phyloP scores from a whole-genome alignment of 371 early-diverging fungal genomes.

The Circinella umbellata region DNA sequence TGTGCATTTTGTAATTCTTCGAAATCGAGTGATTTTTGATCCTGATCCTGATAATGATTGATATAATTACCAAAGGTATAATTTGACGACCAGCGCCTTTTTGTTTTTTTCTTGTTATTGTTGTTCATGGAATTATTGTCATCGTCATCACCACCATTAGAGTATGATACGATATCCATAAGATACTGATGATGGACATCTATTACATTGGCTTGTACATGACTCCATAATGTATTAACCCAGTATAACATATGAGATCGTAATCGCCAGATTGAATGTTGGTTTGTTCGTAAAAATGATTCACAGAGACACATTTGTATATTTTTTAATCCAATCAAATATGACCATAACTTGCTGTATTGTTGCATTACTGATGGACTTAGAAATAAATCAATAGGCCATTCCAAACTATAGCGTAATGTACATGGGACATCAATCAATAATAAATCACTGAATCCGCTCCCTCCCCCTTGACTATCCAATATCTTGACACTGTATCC shows the following conservation, averaged over 20 bases:
- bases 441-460: conserved; percentile 36
- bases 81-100: neutral
- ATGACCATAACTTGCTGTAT: conserved; percentile 67
- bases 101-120: neutral
- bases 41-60: conserved; percentile 5
- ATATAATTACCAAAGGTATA: neutral
- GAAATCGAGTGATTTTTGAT: conserved; percentile 40
- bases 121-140: neutral
- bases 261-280: conserved; percentile 53
- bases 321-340: conserved; percentile 58
- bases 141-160: neutral
- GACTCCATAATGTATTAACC: conserved; percentile 76
- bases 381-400: conserved; percentile 83
- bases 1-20: conserved; percentile 65
- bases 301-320: conserved; percentile 42
- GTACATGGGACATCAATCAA: conserved; percentile 56
- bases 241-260: conserved; percentile 74
- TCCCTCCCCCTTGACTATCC: neutral
- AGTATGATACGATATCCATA: conserved; percentile 25
- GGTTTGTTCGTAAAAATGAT: conserved; percentile 19
- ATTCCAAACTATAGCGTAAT: conserved; percentile 63
- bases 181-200: conserved; percentile 30
- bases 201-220: conserved; percentile 66
- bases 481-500: conserved; percentile 33
- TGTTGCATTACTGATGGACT: conserved; percentile 59